Evolutionary conservation across 2,329 filamentous ascomycete species (phyloP), one percentile per base, ranked within the genome.

Genomic region (Claviceps paspali): DNA sequence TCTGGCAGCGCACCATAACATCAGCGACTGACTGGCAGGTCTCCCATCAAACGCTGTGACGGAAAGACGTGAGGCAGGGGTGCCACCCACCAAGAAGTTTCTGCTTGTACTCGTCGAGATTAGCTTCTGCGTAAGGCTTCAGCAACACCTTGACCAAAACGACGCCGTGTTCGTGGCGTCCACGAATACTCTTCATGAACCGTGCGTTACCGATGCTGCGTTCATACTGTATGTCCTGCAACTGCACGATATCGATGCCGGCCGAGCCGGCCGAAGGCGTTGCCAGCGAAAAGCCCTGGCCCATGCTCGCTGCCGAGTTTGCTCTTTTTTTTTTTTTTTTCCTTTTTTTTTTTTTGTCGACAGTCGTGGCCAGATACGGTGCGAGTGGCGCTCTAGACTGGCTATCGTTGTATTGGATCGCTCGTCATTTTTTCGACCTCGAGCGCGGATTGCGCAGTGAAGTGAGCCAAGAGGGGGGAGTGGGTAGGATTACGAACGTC

Each of bases 101-200:
- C 51, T 75, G 75, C 51, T 82, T 79, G 61, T 94, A 93, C 44
- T 76, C 65, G 44, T 81, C 78, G 45, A 96, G 70, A 43, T 83
- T 75, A 63, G 94, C 80, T 45, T 78, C 76, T 19, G 80, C 70
- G 54, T 86, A 92, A 3, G 87, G 86, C 60, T 98, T 98, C 58
- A 92, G 83, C 40, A 94, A 80, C 22, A 94, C 81, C 62, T 96
- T 96, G 53, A 92, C 86, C 39, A 96, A 78, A 14, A 93, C 87
- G 29, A 95, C 68, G 38, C 91, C 88, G 65, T 94, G 82, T 50
- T 82, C 81, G 55, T 93, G 84, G 35, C 86, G 74, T 18, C 88
- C 91, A 46, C 88, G 77, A 45, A 96, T 87, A 45, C 84, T 91
- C 61, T 96, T 95, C 79, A 98, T 91, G 52, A 98, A 95, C 27